Conservation (phyloP, 202 grass and related monocot genomes). For the Sporobolus alterniflorus region DNA sequence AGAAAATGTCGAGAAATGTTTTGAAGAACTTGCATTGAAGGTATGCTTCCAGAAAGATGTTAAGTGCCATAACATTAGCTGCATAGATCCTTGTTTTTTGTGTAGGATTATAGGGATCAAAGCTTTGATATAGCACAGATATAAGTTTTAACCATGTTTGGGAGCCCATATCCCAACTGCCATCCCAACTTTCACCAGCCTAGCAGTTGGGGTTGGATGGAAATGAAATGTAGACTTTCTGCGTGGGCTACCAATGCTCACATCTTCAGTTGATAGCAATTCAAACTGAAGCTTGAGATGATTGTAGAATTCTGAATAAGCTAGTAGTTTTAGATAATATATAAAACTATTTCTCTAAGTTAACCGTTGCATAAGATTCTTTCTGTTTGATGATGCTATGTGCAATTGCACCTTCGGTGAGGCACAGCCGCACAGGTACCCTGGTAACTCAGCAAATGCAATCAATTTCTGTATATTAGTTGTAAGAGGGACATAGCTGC, state of each 20-base stretch:
- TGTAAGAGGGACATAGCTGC: background rate
- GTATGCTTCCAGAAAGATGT: conserved; percentile 46
- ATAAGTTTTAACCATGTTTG: background rate
- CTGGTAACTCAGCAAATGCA: background rate
- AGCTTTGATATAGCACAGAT: background rate
- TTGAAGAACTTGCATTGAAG: conserved; percentile 96
- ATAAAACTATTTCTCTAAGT: conserved; percentile 1
- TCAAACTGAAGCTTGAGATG: background rate
- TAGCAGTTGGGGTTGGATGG: background rate
- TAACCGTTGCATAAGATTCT: background rate
- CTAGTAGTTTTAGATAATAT: background rate
- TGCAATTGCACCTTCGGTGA: background rate
- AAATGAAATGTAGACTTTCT: background rate
- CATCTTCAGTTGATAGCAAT: background rate
- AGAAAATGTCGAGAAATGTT: conserved; percentile 91
- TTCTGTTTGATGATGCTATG: background rate
- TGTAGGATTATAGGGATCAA: background rate
- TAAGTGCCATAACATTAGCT: background rate
- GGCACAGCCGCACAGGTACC: background rate
- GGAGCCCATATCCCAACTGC: background rate
- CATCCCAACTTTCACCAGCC: background rate
- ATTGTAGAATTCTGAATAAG: background rate
- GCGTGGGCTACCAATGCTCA: no score
- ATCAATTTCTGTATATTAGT: background rate
- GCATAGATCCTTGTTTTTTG: background rate